Evolutionary conservation across 176 grass and related monocot genomes (phyloP), one percentile per base, ranked within the genome.

Genomic region (Dendrocalamus sinicus): DNA sequence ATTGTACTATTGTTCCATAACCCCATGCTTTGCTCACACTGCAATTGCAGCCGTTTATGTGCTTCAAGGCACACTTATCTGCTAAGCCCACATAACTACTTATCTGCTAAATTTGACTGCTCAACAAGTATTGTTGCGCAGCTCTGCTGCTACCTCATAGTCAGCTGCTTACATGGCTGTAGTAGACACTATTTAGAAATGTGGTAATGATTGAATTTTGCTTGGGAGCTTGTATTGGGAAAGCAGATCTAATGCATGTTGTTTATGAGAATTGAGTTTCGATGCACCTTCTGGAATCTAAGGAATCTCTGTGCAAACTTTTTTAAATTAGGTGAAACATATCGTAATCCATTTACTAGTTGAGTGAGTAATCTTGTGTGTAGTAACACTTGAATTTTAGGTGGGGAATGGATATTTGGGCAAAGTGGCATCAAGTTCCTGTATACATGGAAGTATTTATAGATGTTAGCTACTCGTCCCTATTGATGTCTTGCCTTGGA

Each of bases 101-200:
- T 52, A 51, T 73, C 71, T 73, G 14, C 71, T 73, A 73, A 73
- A 32, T 73, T 17, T 73, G 23, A 51, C 23, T 30, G 28, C 28
- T 73, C 24, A 52, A 30, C 45, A 73, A 1, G 47, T 72, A 72
- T 17, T 16, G 51, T 17, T 53, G 51, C 16, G 1, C 15, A 53
- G 20, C 57, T n/a, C 20, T 59, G 57, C 57, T 73, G 43, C 22
- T 48, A 50, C n/a, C 47, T 30, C 44, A 73, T 28, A 73, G 46
- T 50, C 71, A 51, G 48, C 71, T 15, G 6, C 50, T 54, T 75
- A 55, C 26, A 75, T 37, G 48, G 28, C 50, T 75, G 50, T 59
- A 59, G 57, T 59, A 59, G 7, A 59, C 3, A 23, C 57, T 4
- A 59, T 59, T 59, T n/a, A n/a, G 20, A 59, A n/a, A n/a, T n/a